Evolutionary conservation across 164 flowering plant species (phyloP), one percentile per base, ranked within the genome.

Genomic region (Saururus chinensis): DNA sequence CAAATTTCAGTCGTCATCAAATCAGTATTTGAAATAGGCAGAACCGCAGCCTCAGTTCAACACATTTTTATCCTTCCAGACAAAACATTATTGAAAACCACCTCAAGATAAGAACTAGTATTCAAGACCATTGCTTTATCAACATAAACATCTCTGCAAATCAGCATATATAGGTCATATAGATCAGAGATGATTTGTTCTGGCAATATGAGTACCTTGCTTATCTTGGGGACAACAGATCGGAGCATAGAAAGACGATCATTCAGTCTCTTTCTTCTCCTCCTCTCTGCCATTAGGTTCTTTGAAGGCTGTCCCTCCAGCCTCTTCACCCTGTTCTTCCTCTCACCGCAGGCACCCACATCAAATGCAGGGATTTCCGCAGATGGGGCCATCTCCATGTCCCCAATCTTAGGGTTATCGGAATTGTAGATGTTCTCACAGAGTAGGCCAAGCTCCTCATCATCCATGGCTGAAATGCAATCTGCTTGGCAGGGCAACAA

Each of bases 251-350:
- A 87, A 60, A 92, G 98, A 8, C 98, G 85, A 60, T 92, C 98
- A 64, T 92, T 92, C 35, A 92, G 71, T 7, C 96, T 66, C 80
- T 92, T 92, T 71, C 98, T 76, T 59, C 98, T 58, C 73, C 96
- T 57, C 56, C 98, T 82, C 80, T 92, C 98, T 0, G 98, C 98
- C 98, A 92, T 87, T 30, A 92, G 81, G 75, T 92, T 92, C 82
- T 92, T 92, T 0, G 96, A 89, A 0, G 91, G 98, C 68, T 83
- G 92, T 0, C 96, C 96, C 23, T 76, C 84, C 40, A 77, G 35
- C 66, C 80, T 92, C 81, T 79, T 88, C 5, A 56, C 65, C 61
- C 74, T 64, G 42, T 55, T 81, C 71, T 82, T 81, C 56, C 81
- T 70, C 45, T 71, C 79, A 10, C 59, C 17, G 42, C 73, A 64